These are phyloP conservation scores for Mariannaea elegans DNA, from an alignment of 2,329 filamentous ascomycete species.

Conservation along the genomic window DNA sequence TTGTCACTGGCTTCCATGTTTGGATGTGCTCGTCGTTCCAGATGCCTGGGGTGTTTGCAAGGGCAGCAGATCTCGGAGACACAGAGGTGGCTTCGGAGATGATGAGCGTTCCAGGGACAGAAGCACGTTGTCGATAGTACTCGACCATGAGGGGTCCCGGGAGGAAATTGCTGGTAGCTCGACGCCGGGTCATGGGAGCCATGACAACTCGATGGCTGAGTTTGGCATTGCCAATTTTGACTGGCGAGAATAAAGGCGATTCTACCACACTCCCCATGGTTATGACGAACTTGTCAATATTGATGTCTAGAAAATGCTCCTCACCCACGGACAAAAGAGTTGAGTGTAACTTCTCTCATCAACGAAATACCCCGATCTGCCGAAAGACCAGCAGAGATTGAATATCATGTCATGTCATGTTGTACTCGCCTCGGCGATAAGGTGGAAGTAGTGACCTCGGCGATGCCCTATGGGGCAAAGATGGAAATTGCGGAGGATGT, in stretches of 20 bases:
- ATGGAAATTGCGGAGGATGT: no score
- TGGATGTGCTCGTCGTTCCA: slow-evolving; percentile 3
- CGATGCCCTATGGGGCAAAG: no score
- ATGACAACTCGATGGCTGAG: background rate
- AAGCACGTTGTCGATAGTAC: slow-evolving; percentile 6
- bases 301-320: no score
- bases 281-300: background rate
- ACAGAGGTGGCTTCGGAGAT: background rate
- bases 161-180: background rate
- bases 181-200: slow-evolving; percentile 6
- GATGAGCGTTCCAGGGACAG: background rate
- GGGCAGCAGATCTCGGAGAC: background rate
- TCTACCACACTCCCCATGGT: background rate
- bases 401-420: no score
- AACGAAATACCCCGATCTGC: no score
- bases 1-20: background rate
- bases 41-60: background rate
- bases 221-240: background rate
- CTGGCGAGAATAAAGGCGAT: background rate
- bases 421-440: no score
- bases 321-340: no score
- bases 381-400: no score
- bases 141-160: background rate
- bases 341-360: no score
- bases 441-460: no score